phyloP scores from a whole-genome alignment of 2,329 filamentous ascomycete genomes.

The Dactylonectria estremocensis region DNA sequence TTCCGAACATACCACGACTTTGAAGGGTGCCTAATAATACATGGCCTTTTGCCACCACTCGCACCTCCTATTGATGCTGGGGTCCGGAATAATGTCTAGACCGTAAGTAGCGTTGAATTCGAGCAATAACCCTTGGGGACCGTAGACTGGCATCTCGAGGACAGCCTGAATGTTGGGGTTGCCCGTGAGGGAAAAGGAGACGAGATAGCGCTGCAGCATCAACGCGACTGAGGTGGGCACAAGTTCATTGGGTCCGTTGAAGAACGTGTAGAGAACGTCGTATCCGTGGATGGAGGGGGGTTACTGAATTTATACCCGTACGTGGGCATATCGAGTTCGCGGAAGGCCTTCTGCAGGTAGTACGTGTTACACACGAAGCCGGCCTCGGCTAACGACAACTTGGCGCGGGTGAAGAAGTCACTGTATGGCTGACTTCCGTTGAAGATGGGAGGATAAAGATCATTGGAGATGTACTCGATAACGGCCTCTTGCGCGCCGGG shows the following conservation, averaged over 20 bases:
- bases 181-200: slow-evolving; percentile 7
- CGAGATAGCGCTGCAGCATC: slow-evolving; percentile 12
- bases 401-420: slow-evolving; percentile 3
- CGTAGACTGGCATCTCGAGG: slow-evolving; percentile 7
- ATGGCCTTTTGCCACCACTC: slow-evolving; percentile 16
- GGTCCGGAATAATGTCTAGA: slow-evolving; percentile 2
- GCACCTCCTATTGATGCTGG: background rate
- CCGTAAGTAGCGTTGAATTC: slow-evolving; percentile 3
- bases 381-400: slow-evolving; percentile 9
- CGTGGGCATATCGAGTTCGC: background rate
- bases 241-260: background rate
- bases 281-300: background rate
- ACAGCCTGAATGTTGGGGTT: background rate
- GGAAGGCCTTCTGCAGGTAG: slow-evolving; percentile 7
- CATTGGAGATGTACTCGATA: background rate
- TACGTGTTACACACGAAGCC: slow-evolving; percentile 10
- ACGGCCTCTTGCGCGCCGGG: background rate
- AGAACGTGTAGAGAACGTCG: slow-evolving; percentile 5
- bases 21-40: background rate
- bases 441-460: slow-evolving; percentile 6
- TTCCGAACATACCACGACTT: no score
- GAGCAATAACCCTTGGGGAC: background rate
- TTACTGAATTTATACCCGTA: slow-evolving; percentile 9
- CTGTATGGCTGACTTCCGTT: slow-evolving; percentile 2
- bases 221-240: background rate